These are phyloP conservation scores for Citrus medica DNA, from an alignment of 345 rosid species.

Conservation along the genomic window DNA sequence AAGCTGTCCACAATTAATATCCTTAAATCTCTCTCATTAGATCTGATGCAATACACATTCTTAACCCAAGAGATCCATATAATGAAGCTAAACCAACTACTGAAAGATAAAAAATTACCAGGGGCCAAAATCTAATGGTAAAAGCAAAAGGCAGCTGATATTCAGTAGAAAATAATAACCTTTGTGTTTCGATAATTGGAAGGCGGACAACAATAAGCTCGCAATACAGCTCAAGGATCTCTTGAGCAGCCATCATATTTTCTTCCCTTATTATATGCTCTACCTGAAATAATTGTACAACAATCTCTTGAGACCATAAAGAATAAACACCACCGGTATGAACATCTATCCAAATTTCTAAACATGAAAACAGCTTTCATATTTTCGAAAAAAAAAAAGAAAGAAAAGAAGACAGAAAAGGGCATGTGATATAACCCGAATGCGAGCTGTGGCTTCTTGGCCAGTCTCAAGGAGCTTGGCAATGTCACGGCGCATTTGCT, in stretches of 20 bases:
- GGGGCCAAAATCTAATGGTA: constrained; percentile 1
- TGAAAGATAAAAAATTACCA: not conserved
- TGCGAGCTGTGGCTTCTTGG: constrained; percentile 98
- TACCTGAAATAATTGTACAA: constrained; percentile 43
- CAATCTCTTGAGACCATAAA: not conserved
- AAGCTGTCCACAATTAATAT: not conserved
- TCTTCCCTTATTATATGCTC: constrained; percentile 96
- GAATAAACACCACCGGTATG: not conserved
- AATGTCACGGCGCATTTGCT: constrained; percentile 89
- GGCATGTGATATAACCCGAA: constrained; percentile 51
- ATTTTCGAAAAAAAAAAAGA: not conserved
- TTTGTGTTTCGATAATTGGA: constrained; percentile 89
- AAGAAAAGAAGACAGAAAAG: not conserved
- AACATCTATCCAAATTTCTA: not conserved
- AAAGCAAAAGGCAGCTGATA: not conserved
- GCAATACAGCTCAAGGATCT: constrained; percentile 82
- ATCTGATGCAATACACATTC: not conserved
- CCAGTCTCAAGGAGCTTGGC: constrained; percentile 97
- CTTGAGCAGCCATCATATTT: constrained; percentile 99
- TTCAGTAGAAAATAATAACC: constrained; percentile 23
- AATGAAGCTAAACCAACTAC: not conserved
- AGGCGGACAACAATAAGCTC: constrained; percentile 90
- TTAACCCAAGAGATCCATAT: not conserved
- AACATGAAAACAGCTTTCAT: not conserved
- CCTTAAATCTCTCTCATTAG: not conserved